Conservation (phyloP, 306 rosid species). For the Canavalia gladiata region DNA sequence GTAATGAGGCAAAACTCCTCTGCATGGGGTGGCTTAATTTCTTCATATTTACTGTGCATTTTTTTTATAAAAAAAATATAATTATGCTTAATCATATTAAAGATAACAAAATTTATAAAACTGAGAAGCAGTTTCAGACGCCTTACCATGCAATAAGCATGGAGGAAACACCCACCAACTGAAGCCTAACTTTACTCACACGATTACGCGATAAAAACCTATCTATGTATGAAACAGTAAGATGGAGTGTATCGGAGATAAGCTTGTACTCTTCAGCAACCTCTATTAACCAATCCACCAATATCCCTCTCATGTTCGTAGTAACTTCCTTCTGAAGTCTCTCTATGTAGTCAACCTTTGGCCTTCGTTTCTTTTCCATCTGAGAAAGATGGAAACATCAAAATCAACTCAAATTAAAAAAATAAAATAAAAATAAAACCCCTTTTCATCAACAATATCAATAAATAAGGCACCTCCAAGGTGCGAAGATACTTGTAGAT, state of each 20-base stretch:
- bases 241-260: conserved; percentile 68
- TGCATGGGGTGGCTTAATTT: conserved; percentile 73
- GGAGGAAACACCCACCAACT: conserved; percentile 75
- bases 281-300: conserved; percentile 88
- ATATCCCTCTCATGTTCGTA: conserved; percentile 70
- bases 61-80: neutral
- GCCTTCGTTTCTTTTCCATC: conserved; percentile 73
- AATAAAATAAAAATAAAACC: too few species aligned
- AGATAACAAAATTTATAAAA: neutral
- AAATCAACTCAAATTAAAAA: neutral
- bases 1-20: conserved; percentile 76
- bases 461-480: conserved; percentile 64
- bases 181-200: conserved; percentile 58
- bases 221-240: conserved; percentile 71
- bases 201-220: conserved; percentile 58
- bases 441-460: neutral
- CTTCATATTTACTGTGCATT: conserved; percentile 76
- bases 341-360: conserved; percentile 62
- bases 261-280: conserved; percentile 83
- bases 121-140: neutral
- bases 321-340: conserved; percentile 67
- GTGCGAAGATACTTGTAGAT: conserved; percentile 62
- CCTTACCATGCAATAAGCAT: conserved; percentile 86
- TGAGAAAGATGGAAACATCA: neutral
- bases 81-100: neutral